Evolutionary conservation across 257 asterid species (phyloP), one percentile per base, ranked within the genome.

Genomic region (Orobanche coerulescens): DNA sequence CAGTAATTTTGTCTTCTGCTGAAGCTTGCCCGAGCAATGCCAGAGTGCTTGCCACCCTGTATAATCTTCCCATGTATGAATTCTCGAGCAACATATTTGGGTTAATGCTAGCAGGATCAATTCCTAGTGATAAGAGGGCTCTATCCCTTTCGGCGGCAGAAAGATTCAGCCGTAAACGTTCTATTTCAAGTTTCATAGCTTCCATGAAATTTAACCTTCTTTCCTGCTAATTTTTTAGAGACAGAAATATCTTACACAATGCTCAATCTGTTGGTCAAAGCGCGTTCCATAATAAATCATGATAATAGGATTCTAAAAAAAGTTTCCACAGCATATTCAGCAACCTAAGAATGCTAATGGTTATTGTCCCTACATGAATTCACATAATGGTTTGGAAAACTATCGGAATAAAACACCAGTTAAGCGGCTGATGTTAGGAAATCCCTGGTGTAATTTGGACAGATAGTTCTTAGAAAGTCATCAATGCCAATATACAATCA

Each of bases 131-230:
- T 72, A 92, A 76, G 68, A 92, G 81, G 26, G 95, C 84, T 76
- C 97, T 84, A 74, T 92, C 95, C 84, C 98, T 86, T 76, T 79
- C 95, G 64, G 98, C 90, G 69, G 98, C 97, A 62, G 97, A 86
- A 67, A 88, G 89, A 80, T 86, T 86, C 73, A 78, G 63, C 64
- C 71, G 78, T 53, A 92, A 82, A 65, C 98, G 91, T 56, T 86
- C 95, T 73, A 86, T 81, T 80, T 92, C 98, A 73, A 92, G 95
- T 71, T 84, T 92, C 91, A 92, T 75, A 68, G 94, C 87, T 71
- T 81, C 98, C 70, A 61, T 76, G 74, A 86, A 86, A 74, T 76
- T 78, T 65, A 92, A 71, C 70, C 80, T 81, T 66, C 81, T 72
- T 42, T 81, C 92, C 95, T 88, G 88, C 84, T 79, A 46, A 61